Base-by-base conservation (phyloP, 2,329 filamentous ascomycete species). In the Penicillium decumbens region DNA sequence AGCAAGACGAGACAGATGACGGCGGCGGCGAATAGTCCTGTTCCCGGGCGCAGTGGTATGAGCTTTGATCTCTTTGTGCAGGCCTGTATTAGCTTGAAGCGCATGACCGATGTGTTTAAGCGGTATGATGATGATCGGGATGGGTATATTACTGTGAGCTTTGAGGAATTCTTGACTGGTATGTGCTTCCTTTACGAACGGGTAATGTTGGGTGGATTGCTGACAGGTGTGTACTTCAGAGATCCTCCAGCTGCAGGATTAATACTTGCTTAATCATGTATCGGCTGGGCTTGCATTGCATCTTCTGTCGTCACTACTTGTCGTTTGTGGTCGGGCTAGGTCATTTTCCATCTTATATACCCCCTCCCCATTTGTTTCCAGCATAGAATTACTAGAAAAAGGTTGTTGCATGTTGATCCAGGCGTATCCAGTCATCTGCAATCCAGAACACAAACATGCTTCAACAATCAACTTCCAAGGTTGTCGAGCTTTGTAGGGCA, bases 51-150 rank as follows among this genome's bases (percentile, higher is more conserved):
- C 46, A 78, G 82, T 65, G 84, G 85, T 32, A 89, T 90, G 81
- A 88, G 85, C 72, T 98, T 98, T 65, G 93, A 98, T 74, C 73
- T 98, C 44, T 98, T 98, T 65, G 93, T 98, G 53, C 93, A 98
- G 77, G 89, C 89, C 45, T 97, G 93, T 71, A 97, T 98, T 67
- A 90, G 84, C 62, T 77, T 98, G 64, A 96, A 97, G 80, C 82
- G 93, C 61, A 97, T 98, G 92, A 98, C 93, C 52, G 93, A 98
- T 71, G 90, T 95, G 25, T 98, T 98, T 71, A 98, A 98, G 79
- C 92, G 91, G 73, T 98, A 97, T 70, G 93, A 98, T 62, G 88
- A 95, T 64, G 93, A 98, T 71, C 82, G 93, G 37, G 93, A 97
- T 72, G 93, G 93, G 1, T 97, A 91, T 69, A 88, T 91, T 60